Base-by-base conservation (phyloP, 371 early-diverging fungal genomes). In the Mortierella sp. region DNA sequence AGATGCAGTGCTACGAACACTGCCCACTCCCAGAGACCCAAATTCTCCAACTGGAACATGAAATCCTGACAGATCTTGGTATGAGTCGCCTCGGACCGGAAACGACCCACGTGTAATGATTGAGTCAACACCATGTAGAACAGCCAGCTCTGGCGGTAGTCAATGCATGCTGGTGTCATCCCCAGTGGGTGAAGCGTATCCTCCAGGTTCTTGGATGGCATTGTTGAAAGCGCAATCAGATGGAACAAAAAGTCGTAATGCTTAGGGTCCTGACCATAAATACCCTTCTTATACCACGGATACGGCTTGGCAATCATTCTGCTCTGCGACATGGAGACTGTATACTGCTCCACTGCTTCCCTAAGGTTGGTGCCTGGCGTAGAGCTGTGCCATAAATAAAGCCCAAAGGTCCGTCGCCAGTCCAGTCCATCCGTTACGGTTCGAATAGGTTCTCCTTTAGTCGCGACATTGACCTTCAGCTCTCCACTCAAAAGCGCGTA, bases 1-100 rank as follows among this genome's bases (percentile, higher is more conserved):
- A 81, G 23, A 45, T 80, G 70, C 24, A 74, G 45, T 7, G 79
- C 71, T 24, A 81, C 64, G 79, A 83, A 93, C 48, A 87, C 67
- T 1, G 92, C 86, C 92, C 91, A 92, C 31, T 90, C 76, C 91
- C 91, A 93, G 30, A 90, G 67, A 0, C 91, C 93, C 41, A 90
- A 45, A 1, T 54, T 46, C 80, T 92, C 92, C 14, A 94, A 78
- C 71, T 90, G 87, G 23, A 66, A 68, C 14, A 86, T 81, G 50
- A 91, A 83, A 23, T 84, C 62, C 4, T 79, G 58, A 19, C 87
- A 76, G 39, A 90, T 65, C 26, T 78, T 74, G 9, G 76, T 67
- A 24, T 76, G 71, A 1, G 67, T 26, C 9, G 51, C 26, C 8
- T 70, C 59, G 24, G 82, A 81, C 9, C 79, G 71, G 58, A 87